Conservation (phyloP, 1,139 yeast genomes). For the Geotrichum candidum region DNA sequence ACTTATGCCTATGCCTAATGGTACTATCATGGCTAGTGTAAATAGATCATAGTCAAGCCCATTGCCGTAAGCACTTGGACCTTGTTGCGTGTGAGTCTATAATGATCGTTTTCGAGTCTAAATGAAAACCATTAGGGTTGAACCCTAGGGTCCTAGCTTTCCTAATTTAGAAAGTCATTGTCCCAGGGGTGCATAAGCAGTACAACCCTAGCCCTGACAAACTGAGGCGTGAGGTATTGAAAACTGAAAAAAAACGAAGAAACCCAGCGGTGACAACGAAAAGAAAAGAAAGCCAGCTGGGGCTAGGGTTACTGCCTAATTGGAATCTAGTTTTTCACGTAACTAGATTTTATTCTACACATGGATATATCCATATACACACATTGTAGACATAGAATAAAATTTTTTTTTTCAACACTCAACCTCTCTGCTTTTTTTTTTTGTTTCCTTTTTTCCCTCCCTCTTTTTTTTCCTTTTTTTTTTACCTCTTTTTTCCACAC, state of each 20-base stretch:
- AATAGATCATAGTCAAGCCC: neutral
- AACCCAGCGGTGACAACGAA: neutral
- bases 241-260: neutral
- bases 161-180: neutral
- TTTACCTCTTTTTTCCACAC: neutral
- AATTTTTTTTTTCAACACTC: neutral
- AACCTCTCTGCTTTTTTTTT: neutral
- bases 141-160: conserved; percentile 10
- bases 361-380: neutral
- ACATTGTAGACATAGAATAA: neutral
- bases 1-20: too few species aligned
- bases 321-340: too few species aligned
- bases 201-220: neutral
- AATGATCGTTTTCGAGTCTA: neutral
- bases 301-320: neutral
- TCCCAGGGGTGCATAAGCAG: neutral
- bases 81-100: neutral
- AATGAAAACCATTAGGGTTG: conserved; percentile 9
- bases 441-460: neutral
- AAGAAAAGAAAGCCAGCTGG: neutral
- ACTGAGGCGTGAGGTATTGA: neutral
- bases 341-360: neutral
- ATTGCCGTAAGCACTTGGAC: neutral
- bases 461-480: neutral
- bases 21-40: neutral